Base-by-base conservation (phyloP, 2,329 filamentous ascomycete genomes). In the Coleophoma eucalyptorum region DNA sequence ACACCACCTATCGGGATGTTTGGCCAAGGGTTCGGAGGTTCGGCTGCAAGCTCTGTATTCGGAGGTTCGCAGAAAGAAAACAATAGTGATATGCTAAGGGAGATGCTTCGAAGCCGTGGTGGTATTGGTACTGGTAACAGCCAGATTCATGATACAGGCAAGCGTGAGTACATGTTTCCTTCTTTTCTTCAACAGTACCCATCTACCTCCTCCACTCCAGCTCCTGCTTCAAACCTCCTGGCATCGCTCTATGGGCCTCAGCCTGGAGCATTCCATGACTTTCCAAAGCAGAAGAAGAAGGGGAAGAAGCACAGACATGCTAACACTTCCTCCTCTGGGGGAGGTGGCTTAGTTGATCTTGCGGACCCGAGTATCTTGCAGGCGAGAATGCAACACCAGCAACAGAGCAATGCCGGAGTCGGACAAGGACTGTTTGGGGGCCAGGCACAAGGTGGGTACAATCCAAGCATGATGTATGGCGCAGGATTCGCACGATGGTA, bases 301-400 rank as follows among this genome's bases (percentile, higher is more conserved):
- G 91, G 91, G 80, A 97, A 96, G 86, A 97, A 97, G 90, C 93
- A 97, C 83, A 95, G 92, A 86, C 92, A 97, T 87, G 93, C 91
- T 94, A 96, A 97, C 90, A 97, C 93, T 93, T 96, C 92, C 89
- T 97, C 93, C 86, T 96, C 91, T 85, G 89, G 89, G 80, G 92
- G 91, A 84, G 90, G 90, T 89, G 92, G 90, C 80, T 85, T 97
- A 93, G 92, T 95, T 80, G 92, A 97, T 95, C 90, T 96, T 92
- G 90, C 89, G 81, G 92, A 97, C 90, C 93, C 93, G 82, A 96
- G 90, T 83, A 97, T 97, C 83, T 86, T 97, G 81, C 92, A 96
- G 80, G 90, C 90, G 74, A 90, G 92, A 82, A 88, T 96, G 81
- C 92, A 95, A 75, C 89, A 94, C 78, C 84, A 87, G 77, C 80